Percentiles rank a stretch among this genome's conserved stretches.
These are phyloP conservation scores for Tilletia walkeri DNA, from an alignment of 1,284 basidiomycete species.

Conservation along the genomic window DNA sequence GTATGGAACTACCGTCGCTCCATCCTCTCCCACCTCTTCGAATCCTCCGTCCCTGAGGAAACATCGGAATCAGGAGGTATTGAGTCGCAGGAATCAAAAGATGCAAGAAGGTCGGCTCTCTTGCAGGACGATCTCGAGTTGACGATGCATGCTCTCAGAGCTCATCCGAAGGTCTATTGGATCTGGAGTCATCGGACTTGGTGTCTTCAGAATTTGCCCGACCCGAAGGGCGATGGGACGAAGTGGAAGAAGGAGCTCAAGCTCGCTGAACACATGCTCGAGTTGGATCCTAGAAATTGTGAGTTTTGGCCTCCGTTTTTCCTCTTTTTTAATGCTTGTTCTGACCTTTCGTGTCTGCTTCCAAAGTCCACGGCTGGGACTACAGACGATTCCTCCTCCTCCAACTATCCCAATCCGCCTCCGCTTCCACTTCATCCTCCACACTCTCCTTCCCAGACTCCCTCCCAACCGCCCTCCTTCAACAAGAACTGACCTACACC, in stretches of 20 bases:
- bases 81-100: slow-evolving; percentile 17
- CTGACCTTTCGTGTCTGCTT: not conserved
- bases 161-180: slow-evolving; percentile 55
- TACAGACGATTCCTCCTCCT: slow-evolving; percentile 46
- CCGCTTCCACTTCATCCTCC: not conserved
- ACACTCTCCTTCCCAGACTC: not conserved
- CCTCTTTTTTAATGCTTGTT: not conserved
- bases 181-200: slow-evolving; percentile 55
- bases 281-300: slow-evolving; percentile 51
- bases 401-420: slow-evolving; percentile 21
- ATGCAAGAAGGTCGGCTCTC: slow-evolving; percentile 34
- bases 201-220: slow-evolving; percentile 41
- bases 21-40: slow-evolving; percentile 38
- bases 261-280: slow-evolving; percentile 52
- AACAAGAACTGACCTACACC: slow-evolving; percentile 60
- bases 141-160: slow-evolving; percentile 45
- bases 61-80: not conserved
- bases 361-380: slow-evolving; percentile 48
- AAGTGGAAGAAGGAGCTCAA: slow-evolving; percentile 47
- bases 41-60: not conserved
- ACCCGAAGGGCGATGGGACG: slow-evolving; percentile 11
- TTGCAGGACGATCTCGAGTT: slow-evolving; percentile 46
- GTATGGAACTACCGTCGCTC: slow-evolving; percentile 52
- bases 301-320: slow-evolving; percentile 21
- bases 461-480: slow-evolving; percentile 2